Evolutionary conservation across 2,329 filamentous ascomycete genomes (phyloP).

Genomic region (Xylaria sp.): DNA sequence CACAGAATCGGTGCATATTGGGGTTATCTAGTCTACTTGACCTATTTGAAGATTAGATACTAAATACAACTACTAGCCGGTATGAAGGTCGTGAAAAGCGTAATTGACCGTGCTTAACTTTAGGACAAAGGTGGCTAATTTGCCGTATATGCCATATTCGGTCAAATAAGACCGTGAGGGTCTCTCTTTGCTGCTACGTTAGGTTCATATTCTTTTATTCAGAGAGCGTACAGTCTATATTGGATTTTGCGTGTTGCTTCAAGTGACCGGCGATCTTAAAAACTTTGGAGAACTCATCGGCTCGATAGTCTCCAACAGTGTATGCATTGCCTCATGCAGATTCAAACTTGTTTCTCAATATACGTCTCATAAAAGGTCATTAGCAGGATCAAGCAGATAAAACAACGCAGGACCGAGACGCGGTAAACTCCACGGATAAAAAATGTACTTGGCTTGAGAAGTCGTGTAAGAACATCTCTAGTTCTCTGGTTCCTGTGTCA

Average conservation of each 20-base stretch:
- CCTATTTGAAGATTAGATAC: background rate
- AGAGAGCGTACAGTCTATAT: background rate
- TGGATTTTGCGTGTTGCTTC: background rate
- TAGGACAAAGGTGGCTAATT: background rate
- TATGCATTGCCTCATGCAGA: slow-evolving; percentile 12
- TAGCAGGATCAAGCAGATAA: background rate
- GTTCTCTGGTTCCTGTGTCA: background rate
- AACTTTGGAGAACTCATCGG: background rate
- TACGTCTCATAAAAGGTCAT: background rate
- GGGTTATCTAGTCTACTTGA: background rate
- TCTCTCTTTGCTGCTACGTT: background rate
- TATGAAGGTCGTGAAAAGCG: background rate
- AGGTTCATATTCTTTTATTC: background rate
- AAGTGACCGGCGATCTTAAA: background rate
- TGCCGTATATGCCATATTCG: slow-evolving; percentile 27
- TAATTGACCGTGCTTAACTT: background rate
- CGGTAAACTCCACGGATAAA: background rate
- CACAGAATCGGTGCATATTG: background rate
- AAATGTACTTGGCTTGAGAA: background rate
- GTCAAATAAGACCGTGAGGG: background rate
- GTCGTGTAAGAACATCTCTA: background rate
- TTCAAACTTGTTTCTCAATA: slow-evolving; percentile 10
- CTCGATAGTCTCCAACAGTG: background rate
- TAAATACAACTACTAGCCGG: background rate
- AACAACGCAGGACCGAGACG: background rate